Evolutionary conservation across 345 rosid species (phyloP).

Genomic region (Syzygium aqueum): DNA sequence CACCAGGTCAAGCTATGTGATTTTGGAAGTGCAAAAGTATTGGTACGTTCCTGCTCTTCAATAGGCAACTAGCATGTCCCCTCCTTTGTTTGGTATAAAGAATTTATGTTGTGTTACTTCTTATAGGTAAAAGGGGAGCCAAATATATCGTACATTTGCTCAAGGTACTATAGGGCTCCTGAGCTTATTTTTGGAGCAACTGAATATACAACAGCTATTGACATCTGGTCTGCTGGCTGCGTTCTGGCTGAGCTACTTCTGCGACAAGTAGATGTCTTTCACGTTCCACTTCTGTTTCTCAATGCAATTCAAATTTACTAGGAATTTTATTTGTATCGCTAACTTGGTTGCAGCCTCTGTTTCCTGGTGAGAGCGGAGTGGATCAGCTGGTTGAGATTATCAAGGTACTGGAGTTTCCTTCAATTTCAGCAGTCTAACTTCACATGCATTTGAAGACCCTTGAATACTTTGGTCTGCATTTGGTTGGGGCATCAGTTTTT

Average conservation of each 20-base stretch:
- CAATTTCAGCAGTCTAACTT: not conserved
- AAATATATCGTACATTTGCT: constrained; percentile 19
- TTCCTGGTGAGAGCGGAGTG: constrained; percentile 18
- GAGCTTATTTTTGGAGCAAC: constrained; percentile 24
- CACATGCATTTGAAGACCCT: not conserved
- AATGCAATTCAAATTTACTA: not conserved
- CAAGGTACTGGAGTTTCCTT: constrained; percentile 4
- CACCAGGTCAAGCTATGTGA: constrained; percentile 19
- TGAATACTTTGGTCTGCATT: not conserved
- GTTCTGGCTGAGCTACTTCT: constrained; percentile 13
- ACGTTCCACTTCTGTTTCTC: not conserved
- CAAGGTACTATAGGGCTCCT: constrained; percentile 18
- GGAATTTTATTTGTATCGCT: not conserved
- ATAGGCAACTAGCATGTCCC: not conserved
- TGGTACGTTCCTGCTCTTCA: not conserved
- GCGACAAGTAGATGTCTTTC: constrained; percentile 4
- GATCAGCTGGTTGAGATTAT: constrained; percentile 20
- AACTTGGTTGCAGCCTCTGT: constrained; percentile 7
- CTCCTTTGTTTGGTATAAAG: not conserved
- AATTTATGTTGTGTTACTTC: not conserved
- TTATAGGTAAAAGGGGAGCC: constrained; percentile 19
- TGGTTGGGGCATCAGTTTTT: not conserved
- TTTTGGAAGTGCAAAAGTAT: constrained; percentile 22
- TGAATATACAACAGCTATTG: constrained; percentile 16
- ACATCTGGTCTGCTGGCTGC: constrained; percentile 23